These are phyloP conservation scores for Ulvella scutata DNA, from an alignment of 139 green algal species.

Conservation along the genomic window DNA sequence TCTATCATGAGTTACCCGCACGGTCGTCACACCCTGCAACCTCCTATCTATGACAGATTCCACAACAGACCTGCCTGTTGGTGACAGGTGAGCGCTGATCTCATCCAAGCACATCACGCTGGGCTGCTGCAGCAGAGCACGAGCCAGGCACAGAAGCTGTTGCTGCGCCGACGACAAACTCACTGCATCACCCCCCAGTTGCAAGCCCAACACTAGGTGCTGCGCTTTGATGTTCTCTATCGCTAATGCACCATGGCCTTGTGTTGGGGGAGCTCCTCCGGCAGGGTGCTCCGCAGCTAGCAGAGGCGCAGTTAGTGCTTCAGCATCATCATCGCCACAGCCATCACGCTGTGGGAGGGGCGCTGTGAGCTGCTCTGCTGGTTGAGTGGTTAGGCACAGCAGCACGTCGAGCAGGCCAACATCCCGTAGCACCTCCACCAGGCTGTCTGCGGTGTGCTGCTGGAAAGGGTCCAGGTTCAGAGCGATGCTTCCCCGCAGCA, in stretches of 20 bases:
- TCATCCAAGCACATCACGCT: conserved; percentile 14
- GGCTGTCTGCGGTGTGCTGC: conserved; percentile 12
- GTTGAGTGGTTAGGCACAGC: neutral
- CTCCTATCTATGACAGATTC: neutral
- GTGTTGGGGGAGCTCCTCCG: no score
- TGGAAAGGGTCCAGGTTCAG: conserved; percentile 51
- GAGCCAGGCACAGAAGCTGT: conserved; percentile 35
- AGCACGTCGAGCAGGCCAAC: conserved; percentile 16
- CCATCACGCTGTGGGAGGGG: no score
- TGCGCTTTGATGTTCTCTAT: no score
- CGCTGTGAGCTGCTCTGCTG: neutral
- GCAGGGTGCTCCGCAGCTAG: no score
- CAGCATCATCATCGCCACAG: no score
- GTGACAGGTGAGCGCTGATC: neutral
- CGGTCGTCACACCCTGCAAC: neutral
- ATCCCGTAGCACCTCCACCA: conserved; percentile 17
- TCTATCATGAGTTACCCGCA: neutral
- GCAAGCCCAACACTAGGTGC: conserved; percentile 18
- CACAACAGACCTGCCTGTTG: neutral
- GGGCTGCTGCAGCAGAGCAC: conserved; percentile 21
- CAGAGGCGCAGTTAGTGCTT: no score
- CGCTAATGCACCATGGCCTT: no score
- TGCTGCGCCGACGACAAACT: conserved; percentile 29
- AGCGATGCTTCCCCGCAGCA: conserved; percentile 47
- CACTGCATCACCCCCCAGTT: conserved; percentile 15